These are phyloP conservation scores for Ustilago sp. DNA, from an alignment of 1,284 basidiomycete species.

Conservation along the genomic window DNA sequence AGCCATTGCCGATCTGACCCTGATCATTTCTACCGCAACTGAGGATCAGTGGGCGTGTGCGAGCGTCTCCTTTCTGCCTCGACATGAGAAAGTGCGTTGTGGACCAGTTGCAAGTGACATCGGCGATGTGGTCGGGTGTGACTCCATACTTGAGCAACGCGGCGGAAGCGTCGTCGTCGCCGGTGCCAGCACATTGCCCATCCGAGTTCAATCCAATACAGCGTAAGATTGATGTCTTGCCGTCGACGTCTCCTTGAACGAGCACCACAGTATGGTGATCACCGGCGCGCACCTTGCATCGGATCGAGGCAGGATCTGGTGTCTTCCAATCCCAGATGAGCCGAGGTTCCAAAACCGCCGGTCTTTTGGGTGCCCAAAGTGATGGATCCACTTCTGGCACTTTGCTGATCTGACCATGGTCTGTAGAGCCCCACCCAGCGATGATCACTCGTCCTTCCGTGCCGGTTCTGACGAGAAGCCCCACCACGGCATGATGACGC, in stretches of 20 bases:
- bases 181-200: conserved; percentile 16
- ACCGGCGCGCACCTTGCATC: conserved; percentile 30
- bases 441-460: conserved; percentile 9
- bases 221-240: not conserved
- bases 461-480: conserved; percentile 6
- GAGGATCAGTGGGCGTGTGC: conserved; percentile 7
- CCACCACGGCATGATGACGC: conserved; percentile 28
- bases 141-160: not conserved
- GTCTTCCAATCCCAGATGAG: conserved; percentile 31
- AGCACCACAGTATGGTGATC: conserved; percentile 38
- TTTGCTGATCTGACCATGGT: conserved; percentile 38
- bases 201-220: conserved; percentile 35
- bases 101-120: conserved; percentile 48
- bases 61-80: not conserved
- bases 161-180: conserved; percentile 1
- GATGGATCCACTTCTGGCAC: conserved; percentile 7
- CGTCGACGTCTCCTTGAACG: not conserved
- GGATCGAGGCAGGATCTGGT: not conserved
- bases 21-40: conserved; percentile 40
- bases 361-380: conserved; percentile 9
- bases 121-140: conserved; percentile 5
- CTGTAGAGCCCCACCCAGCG: conserved; percentile 47
- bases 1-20: conserved; percentile 33
- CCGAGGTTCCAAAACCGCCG: conserved; percentile 32
- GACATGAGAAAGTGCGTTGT: conserved; percentile 28